Evolutionary conservation across 306 rosid species (phyloP), one percentile per base, ranked within the genome.

Genomic region (Pueraria montana): DNA sequence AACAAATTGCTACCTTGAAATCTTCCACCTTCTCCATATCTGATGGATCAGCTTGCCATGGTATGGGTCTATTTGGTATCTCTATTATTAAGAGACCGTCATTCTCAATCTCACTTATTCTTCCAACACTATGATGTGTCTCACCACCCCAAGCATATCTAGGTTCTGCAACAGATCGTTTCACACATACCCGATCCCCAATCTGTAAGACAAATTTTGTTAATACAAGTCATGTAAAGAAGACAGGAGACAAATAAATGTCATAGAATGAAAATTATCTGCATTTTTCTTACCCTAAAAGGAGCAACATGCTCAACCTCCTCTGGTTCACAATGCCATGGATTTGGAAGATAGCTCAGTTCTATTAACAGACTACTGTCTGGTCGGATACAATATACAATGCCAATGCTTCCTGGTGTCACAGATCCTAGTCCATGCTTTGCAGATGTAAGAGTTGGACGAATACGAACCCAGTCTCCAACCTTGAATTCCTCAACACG

Each of bases 271-370:
- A 82, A 27, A 86, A 30, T 58, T 65, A 43, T 50, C 26, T 13
- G 83, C 36, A 49, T 69, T 76, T 63, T 53, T 53, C 90, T 81
- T 83, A 94, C 99, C 93, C 87, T 91, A 84, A 96, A 96, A 34
- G 99, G 98, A 50, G 84, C 74, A 79, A 96, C 99, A 62, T 85
- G 96, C 87, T 96, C 99, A 82, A 96, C 96, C 92, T 96, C 99
- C 87, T 96, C 99, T 66, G 99, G 99, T 86, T 96, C 99, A 91
- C 99, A 96, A 87, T 86, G 98, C 99, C 99, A 96, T 72, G 99
- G 99, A 86, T 87, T 94, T 84, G 97, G 98, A 88, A 94, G 96
- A 89, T 96, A 96, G 88, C 98, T 92, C 82, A 96, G 84, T 59
- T 96, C 99, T 80, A 96, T 81, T 84, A 96, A 79, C 50, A 96